Conservation (phyloP, 208 protist species). For the Trypanosoma cruzi region DNA sequence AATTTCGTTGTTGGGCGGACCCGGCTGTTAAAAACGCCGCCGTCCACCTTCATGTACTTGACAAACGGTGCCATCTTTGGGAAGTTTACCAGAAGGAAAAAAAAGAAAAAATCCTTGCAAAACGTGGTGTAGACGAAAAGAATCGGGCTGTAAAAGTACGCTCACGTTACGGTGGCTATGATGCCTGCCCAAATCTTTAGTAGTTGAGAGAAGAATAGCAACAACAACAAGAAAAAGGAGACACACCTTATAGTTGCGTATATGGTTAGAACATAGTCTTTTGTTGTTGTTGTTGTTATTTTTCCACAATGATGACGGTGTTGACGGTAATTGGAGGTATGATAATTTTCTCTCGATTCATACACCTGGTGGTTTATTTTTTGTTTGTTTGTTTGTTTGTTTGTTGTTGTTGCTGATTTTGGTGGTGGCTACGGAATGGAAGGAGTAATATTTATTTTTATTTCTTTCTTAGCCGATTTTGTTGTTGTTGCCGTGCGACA, state of each 20-base stretch:
- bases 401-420: background rate
- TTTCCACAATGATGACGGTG: too few relatives aligned
- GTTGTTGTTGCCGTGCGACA: background rate
- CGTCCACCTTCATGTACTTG: slow-evolving; percentile 27
- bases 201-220: too few relatives aligned
- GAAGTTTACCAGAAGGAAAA: slow-evolving; percentile 20
- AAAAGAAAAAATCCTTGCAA: slow-evolving; percentile 8
- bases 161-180: background rate
- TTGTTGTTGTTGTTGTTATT: too few relatives aligned
- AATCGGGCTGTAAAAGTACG: too few relatives aligned
- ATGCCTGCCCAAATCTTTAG: background rate
- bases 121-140: slow-evolving; percentile 10
- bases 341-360: background rate
- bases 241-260: background rate
- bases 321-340: too few relatives aligned
- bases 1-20: slow-evolving; percentile 32
- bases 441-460: slow-evolving; percentile 6
- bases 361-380: background rate
- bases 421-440: background rate
- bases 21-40: slow-evolving; percentile 32
- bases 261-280: background rate
- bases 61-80: slow-evolving; percentile 29
- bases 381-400: slow-evolving; percentile 10
- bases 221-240: background rate
- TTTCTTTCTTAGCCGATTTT: background rate